Percentiles rank a stretch among this genome's conserved stretches.
Conservation (phyloP, 2,329 filamentous ascomycete genomes). For the Cryphonectria radicalis region DNA sequence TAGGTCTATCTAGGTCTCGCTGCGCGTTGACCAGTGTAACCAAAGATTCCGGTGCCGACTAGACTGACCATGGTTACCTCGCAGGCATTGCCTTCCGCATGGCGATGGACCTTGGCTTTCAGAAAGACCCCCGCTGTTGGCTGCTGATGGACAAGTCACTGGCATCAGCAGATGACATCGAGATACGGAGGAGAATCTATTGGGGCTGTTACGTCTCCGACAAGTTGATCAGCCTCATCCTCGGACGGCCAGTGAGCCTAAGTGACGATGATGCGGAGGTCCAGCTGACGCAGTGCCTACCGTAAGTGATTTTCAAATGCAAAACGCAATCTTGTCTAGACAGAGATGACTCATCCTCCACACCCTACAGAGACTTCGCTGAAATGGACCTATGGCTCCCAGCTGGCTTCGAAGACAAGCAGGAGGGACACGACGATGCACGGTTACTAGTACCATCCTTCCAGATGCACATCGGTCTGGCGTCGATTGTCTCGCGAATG, state of each 20-base stretch:
- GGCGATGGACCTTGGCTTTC: conserved; percentile 38
- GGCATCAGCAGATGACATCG: conserved; percentile 33
- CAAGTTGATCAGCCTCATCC: conserved; percentile 32
- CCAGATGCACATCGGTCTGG: conserved; percentile 8
- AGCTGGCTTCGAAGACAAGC: conserved; percentile 32
- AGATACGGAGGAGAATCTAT: conserved; percentile 37
- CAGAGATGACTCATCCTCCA: neutral
- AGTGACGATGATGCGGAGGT: conserved; percentile 27
- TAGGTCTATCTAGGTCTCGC: conserved; percentile 7
- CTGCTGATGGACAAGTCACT: conserved; percentile 32
- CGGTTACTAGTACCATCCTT: conserved; percentile 19
- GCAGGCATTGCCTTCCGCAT: conserved; percentile 39
- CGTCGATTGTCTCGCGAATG: conserved; percentile 4
- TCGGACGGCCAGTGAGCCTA: conserved; percentile 25
- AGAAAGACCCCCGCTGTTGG: conserved; percentile 35
- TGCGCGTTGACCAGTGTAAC: conserved; percentile 24
- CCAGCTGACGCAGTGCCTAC: conserved; percentile 16
- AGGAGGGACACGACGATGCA: neutral
- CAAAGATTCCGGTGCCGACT: conserved; percentile 31
- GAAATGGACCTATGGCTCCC: conserved; percentile 34
- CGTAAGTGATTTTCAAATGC: conserved; percentile 8
- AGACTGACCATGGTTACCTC: conserved; percentile 32
- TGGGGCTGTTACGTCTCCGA: conserved; percentile 39
- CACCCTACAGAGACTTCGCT: conserved; percentile 30
- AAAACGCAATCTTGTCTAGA: neutral